Conservation (phyloP, 352 stramenopile genomes). For the Globisporangium sylvaticum region DNA sequence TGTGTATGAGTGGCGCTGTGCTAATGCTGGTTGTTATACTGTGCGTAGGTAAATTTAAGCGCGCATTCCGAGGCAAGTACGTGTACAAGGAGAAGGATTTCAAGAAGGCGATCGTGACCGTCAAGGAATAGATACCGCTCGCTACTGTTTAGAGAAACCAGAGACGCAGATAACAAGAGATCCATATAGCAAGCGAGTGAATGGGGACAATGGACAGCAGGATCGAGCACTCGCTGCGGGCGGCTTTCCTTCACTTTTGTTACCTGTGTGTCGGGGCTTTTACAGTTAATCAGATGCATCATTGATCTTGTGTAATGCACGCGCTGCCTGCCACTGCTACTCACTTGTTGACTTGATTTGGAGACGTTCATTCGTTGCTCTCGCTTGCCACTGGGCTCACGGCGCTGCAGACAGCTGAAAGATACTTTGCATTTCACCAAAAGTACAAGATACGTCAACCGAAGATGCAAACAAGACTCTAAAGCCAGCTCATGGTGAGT, state of each 20-base stretch:
- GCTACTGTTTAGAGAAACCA: slow-evolving; percentile 7
- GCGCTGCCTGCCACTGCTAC: background rate
- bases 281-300: slow-evolving; percentile 4
- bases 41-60: slow-evolving; percentile 84
- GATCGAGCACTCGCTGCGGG: background rate
- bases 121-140: slow-evolving; percentile 76
- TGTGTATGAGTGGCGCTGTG: background rate
- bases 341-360: background rate
- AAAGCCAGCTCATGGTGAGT: too few relatives aligned
- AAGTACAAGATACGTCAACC: too few relatives aligned
- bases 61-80: slow-evolving; percentile 74
- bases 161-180: slow-evolving; percentile 1
- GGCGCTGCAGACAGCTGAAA: background rate
- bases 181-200: background rate
- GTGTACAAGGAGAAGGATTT: slow-evolving; percentile 93
- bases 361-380: background rate
- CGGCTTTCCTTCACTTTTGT: background rate
- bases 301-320: slow-evolving; percentile 1
- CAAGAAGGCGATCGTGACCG: slow-evolving; percentile 91
- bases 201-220: background rate
- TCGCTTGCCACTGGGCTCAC: background rate
- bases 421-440: too few relatives aligned
- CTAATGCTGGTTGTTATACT: background rate
- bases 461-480: too few relatives aligned
- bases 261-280: background rate